These are phyloP conservation scores for Penicillium sp. DNA, from an alignment of 2,329 filamentous ascomycete genomes.

Conservation along the genomic window DNA sequence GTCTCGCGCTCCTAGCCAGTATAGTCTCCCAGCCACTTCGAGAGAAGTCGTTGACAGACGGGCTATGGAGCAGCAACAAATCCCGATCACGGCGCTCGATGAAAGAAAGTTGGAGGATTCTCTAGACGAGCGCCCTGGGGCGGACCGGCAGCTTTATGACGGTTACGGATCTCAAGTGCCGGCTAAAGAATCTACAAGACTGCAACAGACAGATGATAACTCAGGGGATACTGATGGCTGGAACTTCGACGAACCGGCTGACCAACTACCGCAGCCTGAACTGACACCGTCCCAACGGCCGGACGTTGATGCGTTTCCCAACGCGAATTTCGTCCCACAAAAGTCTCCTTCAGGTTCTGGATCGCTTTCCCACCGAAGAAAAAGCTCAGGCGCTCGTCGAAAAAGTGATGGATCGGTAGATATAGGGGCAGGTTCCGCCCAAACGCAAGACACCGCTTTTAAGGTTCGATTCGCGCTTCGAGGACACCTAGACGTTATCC, in stretches of 20 bases:
- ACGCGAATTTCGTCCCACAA: slow-evolving; percentile 74
- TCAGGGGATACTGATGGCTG: slow-evolving; percentile 73
- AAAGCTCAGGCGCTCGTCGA: slow-evolving; percentile 76
- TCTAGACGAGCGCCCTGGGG: slow-evolving; percentile 62
- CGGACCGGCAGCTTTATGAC: slow-evolving; percentile 64
- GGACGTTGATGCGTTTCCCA: slow-evolving; percentile 86
- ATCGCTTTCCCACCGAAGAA: slow-evolving; percentile 73
- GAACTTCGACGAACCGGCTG: slow-evolving; percentile 85
- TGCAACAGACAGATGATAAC: slow-evolving; percentile 55
- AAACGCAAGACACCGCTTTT: slow-evolving; percentile 77
- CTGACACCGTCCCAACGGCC: slow-evolving; percentile 66
- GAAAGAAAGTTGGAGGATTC: slow-evolving; percentile 54
- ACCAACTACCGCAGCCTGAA: slow-evolving; percentile 52
- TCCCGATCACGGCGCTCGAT: slow-evolving; percentile 59
- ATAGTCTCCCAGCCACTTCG: slow-evolving; percentile 45
- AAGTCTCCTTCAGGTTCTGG: slow-evolving; percentile 76
- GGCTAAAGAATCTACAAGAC: slow-evolving; percentile 47
- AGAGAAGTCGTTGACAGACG: slow-evolving; percentile 50
- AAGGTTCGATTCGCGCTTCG: slow-evolving; percentile 91
- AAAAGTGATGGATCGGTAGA: slow-evolving; percentile 69
- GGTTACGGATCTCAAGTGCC: slow-evolving; percentile 59
- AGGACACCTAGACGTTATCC: slow-evolving; percentile 91
- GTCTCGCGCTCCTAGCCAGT: slow-evolving; percentile 48
- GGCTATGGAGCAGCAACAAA: slow-evolving; percentile 48
- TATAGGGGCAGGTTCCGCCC: slow-evolving; percentile 45